These are phyloP conservation scores for Ophiostoma montium DNA, from an alignment of 2,329 filamentous ascomycete species.

Conservation along the genomic window DNA sequence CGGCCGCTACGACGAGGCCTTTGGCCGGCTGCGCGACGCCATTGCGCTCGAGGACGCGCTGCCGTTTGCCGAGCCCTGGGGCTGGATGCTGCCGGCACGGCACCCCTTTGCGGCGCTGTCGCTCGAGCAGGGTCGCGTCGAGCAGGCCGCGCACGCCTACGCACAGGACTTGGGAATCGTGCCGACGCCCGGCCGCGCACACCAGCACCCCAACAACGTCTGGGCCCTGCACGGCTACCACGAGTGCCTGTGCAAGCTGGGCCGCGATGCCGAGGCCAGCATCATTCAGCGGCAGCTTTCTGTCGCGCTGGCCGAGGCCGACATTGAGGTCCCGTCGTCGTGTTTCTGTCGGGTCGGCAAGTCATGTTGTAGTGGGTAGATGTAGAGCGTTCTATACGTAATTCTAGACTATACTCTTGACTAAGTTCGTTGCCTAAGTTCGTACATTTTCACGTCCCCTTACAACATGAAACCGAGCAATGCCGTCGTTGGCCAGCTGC, in stretches of 20 bases:
- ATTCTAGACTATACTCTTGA: neutral
- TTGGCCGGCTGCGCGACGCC: slow-evolving; percentile 30
- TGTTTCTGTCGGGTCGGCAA: slow-evolving; percentile 20
- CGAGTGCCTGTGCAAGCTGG: slow-evolving; percentile 37
- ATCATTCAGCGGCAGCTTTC: slow-evolving; percentile 1
- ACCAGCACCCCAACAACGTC: slow-evolving; percentile 41
- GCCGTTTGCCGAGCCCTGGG: slow-evolving; percentile 44
- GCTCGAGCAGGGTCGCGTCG: slow-evolving; percentile 35
- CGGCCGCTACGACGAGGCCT: slow-evolving; percentile 34
- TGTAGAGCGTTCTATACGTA: neutral
- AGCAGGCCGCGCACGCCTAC: slow-evolving; percentile 29
- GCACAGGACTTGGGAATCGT: slow-evolving; percentile 29
- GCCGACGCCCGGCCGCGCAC: slow-evolving; percentile 18
- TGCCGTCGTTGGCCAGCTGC: slow-evolving; percentile 7
- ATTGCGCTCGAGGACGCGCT: slow-evolving; percentile 36
- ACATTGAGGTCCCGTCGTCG: slow-evolving; percentile 21
- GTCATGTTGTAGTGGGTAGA: slow-evolving; percentile 2
- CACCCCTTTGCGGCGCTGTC: slow-evolving; percentile 42
- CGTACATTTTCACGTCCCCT: neutral
- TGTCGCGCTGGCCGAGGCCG: slow-evolving; percentile 11
- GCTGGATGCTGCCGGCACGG: slow-evolving; percentile 44
- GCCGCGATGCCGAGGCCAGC: slow-evolving; percentile 12
- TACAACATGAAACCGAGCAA: slow-evolving; percentile 5
- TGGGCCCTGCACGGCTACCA: slow-evolving; percentile 47
- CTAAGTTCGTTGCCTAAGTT: neutral